Conservation (phyloP, 495 filamentous ascomycete species). For the Aspergillus nidulans region DNA sequence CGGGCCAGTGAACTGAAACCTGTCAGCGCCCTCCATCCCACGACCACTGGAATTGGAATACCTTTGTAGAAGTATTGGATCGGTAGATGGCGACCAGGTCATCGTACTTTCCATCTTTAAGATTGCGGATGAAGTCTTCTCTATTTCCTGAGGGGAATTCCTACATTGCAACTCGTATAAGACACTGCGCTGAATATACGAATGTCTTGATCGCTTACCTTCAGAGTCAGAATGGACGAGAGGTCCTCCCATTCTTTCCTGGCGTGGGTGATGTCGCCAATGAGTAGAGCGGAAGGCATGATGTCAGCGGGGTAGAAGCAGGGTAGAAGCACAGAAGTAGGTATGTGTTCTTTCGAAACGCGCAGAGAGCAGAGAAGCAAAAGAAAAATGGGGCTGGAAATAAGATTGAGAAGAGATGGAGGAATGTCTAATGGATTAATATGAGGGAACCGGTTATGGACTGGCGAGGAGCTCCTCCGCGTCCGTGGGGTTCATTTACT, state of each 20-base stretch:
- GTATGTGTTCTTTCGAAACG: conserved; percentile 29
- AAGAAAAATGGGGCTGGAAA: conserved; percentile 5
- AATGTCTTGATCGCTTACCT: conserved; percentile 39
- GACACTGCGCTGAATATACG: not conserved
- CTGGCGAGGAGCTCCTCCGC: not conserved
- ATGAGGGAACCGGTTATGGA: not conserved
- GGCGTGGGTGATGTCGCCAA: conserved; percentile 52
- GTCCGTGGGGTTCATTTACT: not conserved
- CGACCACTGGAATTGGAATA: conserved; percentile 13
- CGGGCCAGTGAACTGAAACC: conserved; percentile 51
- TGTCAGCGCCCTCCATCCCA: not conserved
- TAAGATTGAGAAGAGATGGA: conserved; percentile 7
- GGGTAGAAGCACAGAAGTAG: not conserved
- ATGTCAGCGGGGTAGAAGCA: conserved; percentile 6
- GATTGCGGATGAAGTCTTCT: conserved; percentile 49
- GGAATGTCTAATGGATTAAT: not conserved
- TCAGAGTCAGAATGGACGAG: conserved; percentile 47
- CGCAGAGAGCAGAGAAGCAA: not conserved
- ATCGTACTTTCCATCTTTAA: conserved; percentile 50
- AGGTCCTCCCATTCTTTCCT: conserved; percentile 54
- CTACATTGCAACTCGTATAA: conserved; percentile 26
- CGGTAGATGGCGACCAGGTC: conserved; percentile 56
- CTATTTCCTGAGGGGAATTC: conserved; percentile 50
- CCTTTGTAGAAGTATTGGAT: conserved; percentile 55
- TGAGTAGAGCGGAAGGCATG: conserved; percentile 46